Evolutionary conservation across 371 early-diverging fungal genomes (phyloP).

Genomic region (Globomyces sp.): DNA sequence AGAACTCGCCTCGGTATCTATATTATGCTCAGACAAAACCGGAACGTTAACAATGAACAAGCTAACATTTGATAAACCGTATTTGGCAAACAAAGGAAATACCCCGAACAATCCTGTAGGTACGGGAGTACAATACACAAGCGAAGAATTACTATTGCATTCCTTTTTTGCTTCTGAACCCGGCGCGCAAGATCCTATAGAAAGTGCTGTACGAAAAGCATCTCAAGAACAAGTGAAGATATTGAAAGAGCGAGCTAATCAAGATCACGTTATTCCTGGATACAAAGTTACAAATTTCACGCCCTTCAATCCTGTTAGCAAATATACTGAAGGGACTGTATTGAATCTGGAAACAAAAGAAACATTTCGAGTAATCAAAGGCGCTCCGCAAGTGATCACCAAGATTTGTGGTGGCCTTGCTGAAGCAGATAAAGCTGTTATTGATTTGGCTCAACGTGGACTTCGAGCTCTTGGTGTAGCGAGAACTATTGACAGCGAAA

Average conservation of each 20-base stretch:
- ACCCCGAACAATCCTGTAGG: slow-evolving; percentile 37
- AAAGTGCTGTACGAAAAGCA: slow-evolving; percentile 80
- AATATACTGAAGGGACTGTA: slow-evolving; percentile 87
- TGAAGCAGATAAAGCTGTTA: slow-evolving; percentile 73
- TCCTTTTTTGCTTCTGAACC: slow-evolving; percentile 87
- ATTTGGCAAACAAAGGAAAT: slow-evolving; percentile 60
- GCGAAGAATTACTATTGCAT: slow-evolving; percentile 79
- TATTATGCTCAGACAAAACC: not conserved
- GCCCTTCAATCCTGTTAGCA: slow-evolving; percentile 90
- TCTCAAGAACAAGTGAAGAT: slow-evolving; percentile 72
- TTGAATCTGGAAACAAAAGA: slow-evolving; percentile 61
- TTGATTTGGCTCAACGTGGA: slow-evolving; percentile 76
- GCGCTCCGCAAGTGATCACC: slow-evolving; percentile 91
- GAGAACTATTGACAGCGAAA: slow-evolving; percentile 61
- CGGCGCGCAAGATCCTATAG: slow-evolving; percentile 90
- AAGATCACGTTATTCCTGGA: slow-evolving; percentile 68
- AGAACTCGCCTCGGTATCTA: slow-evolving; percentile 82
- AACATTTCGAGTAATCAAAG: slow-evolving; percentile 85
- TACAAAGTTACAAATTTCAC: slow-evolving; percentile 81
- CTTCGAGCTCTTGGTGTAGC: slow-evolving; percentile 93
- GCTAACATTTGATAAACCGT: slow-evolving; percentile 84
- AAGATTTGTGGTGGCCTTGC: slow-evolving; percentile 73
- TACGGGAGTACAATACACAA: slow-evolving; percentile 52
- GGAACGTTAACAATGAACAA: slow-evolving; percentile 74
- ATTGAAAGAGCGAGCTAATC: slow-evolving; percentile 54